Evolutionary conservation across 164 flowering plant species (phyloP), one percentile per base, ranked within the genome.

Genomic region (Berberis vulgaris): DNA sequence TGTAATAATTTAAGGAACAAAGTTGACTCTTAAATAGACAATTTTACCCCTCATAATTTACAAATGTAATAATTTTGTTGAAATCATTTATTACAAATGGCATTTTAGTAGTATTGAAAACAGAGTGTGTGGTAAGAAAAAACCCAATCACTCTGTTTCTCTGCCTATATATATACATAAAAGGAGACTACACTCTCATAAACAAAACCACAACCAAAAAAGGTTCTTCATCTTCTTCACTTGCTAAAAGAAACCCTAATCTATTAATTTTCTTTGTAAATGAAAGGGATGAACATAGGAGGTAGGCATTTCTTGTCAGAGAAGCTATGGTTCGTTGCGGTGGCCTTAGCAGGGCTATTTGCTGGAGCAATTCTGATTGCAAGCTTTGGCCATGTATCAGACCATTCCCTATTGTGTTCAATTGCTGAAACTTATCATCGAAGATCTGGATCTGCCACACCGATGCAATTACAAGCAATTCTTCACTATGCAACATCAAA

Each of bases 401-500:
- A 69, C 10, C 42, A 42, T 8, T 60, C 73, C 2, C 10, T 73
- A 43, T 62, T 63, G 11, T 67, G 73, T 54, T 54, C 71, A 1
- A 43, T 60, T 43, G 53, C 4, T 52, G 45, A 50, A 40, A 6
- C 54, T 11, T 45, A 54, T 49, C 40, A 5, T n/a, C 2, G 45
- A 43, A 3, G 43, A 45, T 26, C n/a, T 45, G 58, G 7, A 10
- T 26, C 45, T 0, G 57, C 71, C 2, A 50, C 54, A 3, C 12
- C 67, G 9, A 57, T 41, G 26, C 77, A 73, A 12, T 63, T 68
- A 10, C 45, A 38, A 6, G 72, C 78, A 6, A 68, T 80, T 44
- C 74, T 80, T 58, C 81, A 80, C 67, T 80, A 80, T 61, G 81
- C 81, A 5, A 77, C 81, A 1, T 66, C 78, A 1, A 54, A n/a